phyloP scores from a whole-genome alignment of 441 rosid genomes.

The Arabidopsis lyrata region DNA sequence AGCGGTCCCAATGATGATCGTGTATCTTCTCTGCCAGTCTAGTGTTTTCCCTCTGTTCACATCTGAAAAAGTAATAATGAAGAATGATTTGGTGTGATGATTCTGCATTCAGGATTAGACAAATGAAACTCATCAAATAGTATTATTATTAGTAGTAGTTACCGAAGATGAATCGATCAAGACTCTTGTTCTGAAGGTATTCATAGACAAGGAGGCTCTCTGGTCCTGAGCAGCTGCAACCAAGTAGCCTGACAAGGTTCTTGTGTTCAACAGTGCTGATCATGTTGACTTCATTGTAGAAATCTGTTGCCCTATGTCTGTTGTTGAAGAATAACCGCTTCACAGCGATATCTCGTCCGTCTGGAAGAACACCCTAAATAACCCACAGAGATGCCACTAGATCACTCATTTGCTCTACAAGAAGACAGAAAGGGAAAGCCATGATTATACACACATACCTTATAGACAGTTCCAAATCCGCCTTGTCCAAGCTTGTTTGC shows the following conservation, averaged over 20 bases:
- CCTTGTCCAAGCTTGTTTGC: conserved; percentile 96
- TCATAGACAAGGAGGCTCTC: conserved; percentile 96
- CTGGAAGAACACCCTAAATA: conserved; percentile 79
- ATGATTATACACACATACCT: conserved; percentile 53
- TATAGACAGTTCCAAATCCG: conserved; percentile 94
- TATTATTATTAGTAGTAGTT: conserved; percentile 1
- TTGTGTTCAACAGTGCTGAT: conserved; percentile 87
- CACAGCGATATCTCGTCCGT: conserved; percentile 94
- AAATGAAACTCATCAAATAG: not conserved
- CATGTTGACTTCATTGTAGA: conserved; percentile 92
- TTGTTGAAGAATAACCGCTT: conserved; percentile 90
- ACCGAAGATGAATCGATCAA: conserved; percentile 87
- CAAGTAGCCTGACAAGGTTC: conserved; percentile 86
- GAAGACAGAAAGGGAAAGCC: not conserved
- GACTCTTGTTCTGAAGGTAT: conserved; percentile 82
- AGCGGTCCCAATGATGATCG: conserved; percentile 74
- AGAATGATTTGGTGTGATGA: not conserved
- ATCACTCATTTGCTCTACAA: conserved; percentile 15
- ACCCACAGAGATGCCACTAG: conserved; percentile 8
- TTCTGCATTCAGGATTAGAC: not conserved
- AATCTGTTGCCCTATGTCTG: conserved; percentile 87
- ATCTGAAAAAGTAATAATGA: conserved; percentile 54
- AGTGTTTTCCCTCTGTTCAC: conserved; percentile 64
- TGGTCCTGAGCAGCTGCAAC: conserved; percentile 92
- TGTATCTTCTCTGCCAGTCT: conserved; percentile 73